A percentile compares a stretch with the other conserved stretches of the same genome.
phyloP scores from a whole-genome alignment of 2,329 filamentous ascomycete genomes.

The Aspergillus ochraceus region DNA sequence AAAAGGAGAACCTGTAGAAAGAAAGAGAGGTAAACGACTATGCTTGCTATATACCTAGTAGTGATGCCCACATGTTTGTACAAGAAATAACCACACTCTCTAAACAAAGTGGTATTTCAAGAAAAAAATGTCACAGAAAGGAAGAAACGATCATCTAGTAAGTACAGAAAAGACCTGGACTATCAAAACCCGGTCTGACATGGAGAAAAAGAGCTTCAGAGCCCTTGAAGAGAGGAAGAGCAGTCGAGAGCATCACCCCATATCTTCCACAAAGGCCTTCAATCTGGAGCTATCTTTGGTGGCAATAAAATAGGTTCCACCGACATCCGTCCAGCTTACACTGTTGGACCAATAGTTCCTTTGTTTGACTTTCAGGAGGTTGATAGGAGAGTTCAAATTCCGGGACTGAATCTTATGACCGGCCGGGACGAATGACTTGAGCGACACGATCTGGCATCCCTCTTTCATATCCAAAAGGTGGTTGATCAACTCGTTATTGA shows the following conservation, averaged over 20 bases:
- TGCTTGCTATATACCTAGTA: not conserved
- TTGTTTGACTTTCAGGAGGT: constrained; percentile 74
- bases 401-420: constrained; percentile 71
- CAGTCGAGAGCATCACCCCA: constrained; percentile 22
- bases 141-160: constrained; percentile 1
- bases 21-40: not conserved
- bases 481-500: constrained; percentile 81
- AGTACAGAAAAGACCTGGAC: not conserved
- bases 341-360: constrained; percentile 67
- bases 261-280: constrained; percentile 48
- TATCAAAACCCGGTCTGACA: not conserved
- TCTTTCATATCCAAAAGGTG: constrained; percentile 93
- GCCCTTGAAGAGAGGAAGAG: not conserved
- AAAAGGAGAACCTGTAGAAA: not conserved
- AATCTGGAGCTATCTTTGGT: constrained; percentile 66
- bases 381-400: constrained; percentile 78
- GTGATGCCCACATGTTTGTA: constrained; percentile 8
- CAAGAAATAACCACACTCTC: constrained; percentile 20
- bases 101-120: constrained; percentile 5
- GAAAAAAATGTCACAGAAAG: not conserved
- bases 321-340: constrained; percentile 88
- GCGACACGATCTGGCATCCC: constrained; percentile 83
- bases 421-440: constrained; percentile 86
- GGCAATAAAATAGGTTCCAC: constrained; percentile 85
- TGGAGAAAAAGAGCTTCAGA: not conserved